Base-by-base conservation (phyloP, 495 filamentous ascomycete genomes). In the Halenospora varia region DNA sequence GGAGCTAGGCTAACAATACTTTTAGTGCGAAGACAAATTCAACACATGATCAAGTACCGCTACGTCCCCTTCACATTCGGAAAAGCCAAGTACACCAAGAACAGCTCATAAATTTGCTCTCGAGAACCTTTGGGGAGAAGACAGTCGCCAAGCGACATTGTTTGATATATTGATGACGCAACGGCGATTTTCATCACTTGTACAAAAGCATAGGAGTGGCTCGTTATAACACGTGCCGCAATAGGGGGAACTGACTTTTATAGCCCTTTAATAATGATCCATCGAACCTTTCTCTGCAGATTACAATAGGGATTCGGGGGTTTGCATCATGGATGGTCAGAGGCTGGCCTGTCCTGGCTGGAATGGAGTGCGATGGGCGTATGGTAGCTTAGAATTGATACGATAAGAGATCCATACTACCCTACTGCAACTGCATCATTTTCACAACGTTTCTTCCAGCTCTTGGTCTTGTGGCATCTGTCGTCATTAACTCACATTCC, bases 11-110 rank as follows among this genome's bases (percentile, higher is more conserved):
- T 74, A 56, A 77, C 67, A 25, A 17, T 45, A 25, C 13, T n/a
- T n/a, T n/a, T n/a, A 96, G 91, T 98, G 94, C 82, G 94, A 68
- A 87, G 92, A 74, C 94, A 98, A 75, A 98, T 98, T 58, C 94
- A 98, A 79, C 92, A 96, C 74, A 98, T 98, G 94, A 96, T 98
- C 84, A 98, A 97, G 77, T 98, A 98, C 77, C 90, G 94, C 73
- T 98, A 97, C 69, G 91, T 97, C 25, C 92, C 92, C 41, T 97
- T 97, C 79, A 86, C 90, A 17, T 85, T 96, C 62, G 92, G 92
- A 70, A 97, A 97, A 83, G 81, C 88, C 24, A 82, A 83, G 56
- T 97, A 96, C 74, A 78, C 72, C 58, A 82, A 80, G 72, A 75
- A 69, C 66, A 80, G 77, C 66, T 70, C 68, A 41, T 67, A 56